phyloP scores from a whole-genome alignment of 2,329 filamentous ascomycete species.

The Pseudogymnoascus sp. region DNA sequence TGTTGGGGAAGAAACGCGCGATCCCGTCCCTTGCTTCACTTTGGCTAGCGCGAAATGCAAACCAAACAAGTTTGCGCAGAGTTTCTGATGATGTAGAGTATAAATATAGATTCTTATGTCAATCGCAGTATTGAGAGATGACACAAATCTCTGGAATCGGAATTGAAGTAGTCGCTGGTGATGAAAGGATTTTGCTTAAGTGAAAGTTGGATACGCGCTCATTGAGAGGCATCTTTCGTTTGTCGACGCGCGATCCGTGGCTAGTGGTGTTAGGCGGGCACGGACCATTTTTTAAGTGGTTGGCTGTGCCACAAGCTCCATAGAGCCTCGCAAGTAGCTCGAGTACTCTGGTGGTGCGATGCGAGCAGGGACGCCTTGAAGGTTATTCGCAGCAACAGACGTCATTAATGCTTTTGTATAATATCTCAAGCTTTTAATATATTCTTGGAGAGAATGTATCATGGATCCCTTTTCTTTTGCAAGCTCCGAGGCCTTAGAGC shows the following conservation, averaged over 20 bases:
- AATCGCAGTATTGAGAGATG: neutral
- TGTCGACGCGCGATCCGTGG: neutral
- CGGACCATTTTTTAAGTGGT: slow-evolving; percentile 2
- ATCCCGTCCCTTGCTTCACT: neutral
- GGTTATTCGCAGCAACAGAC: neutral
- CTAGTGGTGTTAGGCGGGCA: slow-evolving; percentile 8
- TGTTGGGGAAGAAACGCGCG: neutral
- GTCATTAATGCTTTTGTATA: neutral
- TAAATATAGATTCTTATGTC: neutral
- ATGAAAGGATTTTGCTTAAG: neutral
- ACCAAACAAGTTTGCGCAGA: neutral
- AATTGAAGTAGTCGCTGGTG: neutral
- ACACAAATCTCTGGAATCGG: neutral
- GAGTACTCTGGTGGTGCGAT: neutral
- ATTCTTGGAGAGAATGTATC: slow-evolving; percentile 20
- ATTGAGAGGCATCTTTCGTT: neutral
- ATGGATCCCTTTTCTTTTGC: slow-evolving; percentile 98
- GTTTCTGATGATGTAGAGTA: neutral
- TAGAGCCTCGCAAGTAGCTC: neutral
- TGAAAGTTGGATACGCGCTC: neutral
- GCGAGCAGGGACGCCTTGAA: neutral
- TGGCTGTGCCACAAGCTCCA: neutral
- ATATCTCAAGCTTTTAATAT: neutral
- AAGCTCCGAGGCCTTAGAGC: slow-evolving; percentile 73
- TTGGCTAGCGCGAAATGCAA: neutral